A percentile compares a stretch with the other conserved stretches of the same genome.
phyloP scores from a whole-genome alignment of 2,329 filamentous ascomycete species.

The Epichloe elymi region DNA sequence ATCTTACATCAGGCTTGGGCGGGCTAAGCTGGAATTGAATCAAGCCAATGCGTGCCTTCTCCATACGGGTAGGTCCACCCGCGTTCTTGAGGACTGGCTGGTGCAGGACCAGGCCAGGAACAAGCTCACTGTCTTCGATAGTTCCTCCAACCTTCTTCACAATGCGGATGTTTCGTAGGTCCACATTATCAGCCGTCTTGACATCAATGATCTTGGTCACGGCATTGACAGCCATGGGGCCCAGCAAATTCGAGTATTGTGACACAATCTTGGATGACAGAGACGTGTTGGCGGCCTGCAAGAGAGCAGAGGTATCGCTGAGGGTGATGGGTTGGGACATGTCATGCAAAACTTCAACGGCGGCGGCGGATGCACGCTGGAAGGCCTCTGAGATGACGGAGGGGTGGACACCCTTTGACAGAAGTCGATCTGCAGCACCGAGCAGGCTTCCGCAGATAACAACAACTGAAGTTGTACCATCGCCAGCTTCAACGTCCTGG shows the following conservation, averaged over 20 bases:
- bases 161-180: slow-evolving; percentile 90
- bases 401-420: slow-evolving; percentile 85
- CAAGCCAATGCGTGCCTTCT: slow-evolving; percentile 92
- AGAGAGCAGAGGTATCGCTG: slow-evolving; percentile 73
- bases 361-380: slow-evolving; percentile 80
- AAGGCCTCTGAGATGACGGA: slow-evolving; percentile 97
- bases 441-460: slow-evolving; percentile 94
- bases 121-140: slow-evolving; percentile 95
- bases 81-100: slow-evolving; percentile 90
- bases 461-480: slow-evolving; percentile 95
- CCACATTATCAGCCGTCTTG: slow-evolving; percentile 91
- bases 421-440: slow-evolving; percentile 80
- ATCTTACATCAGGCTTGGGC: slow-evolving; percentile 81
- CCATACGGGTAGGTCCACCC: slow-evolving; percentile 80
- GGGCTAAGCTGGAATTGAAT: slow-evolving; percentile 99
- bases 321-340: slow-evolving; percentile 94
- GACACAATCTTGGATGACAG: slow-evolving; percentile 98
- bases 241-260: slow-evolving; percentile 86
- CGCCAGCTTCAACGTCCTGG: slow-evolving; percentile 95
- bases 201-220: slow-evolving; percentile 92
- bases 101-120: slow-evolving; percentile 85
- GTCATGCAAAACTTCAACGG: slow-evolving; percentile 79
- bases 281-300: slow-evolving; percentile 94
- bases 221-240: slow-evolving; percentile 96
- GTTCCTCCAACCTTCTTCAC: slow-evolving; percentile 97